Evolutionary conservation across 2,329 filamentous ascomycete genomes (phyloP), one percentile per base, ranked within the genome.

Genomic region (Phialophora tarda): DNA sequence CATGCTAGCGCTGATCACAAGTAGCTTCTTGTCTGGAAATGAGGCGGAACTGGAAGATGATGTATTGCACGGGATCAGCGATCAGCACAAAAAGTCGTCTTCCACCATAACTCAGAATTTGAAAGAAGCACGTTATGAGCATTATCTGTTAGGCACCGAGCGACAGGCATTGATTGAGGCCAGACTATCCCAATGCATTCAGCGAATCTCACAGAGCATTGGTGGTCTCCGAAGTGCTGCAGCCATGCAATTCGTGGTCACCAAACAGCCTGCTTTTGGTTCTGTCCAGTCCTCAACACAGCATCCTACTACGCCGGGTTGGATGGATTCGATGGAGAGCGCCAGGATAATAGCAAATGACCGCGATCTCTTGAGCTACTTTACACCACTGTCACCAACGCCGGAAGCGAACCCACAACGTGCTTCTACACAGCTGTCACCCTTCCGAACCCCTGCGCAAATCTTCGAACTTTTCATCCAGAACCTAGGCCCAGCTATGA

Each of bases 401-500:
- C 66, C 47, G n/a, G 21, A 3, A 23, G 26, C 88, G 4, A 90
- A 91, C 60, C 84, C 89, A 66, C 89, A 90, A 11, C 59, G 21
- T 28, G 17, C 10, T 41, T 41, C 63, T 14, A 48, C 59, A 41
- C 21, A 59, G 11, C 30, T n/a, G 17, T 6, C 23, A 38, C 32
- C 59, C 6, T 85, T 87, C 65, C 83, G 82, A 44, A 85, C 87
- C 1, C 88, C 93, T 0, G 87, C 90, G 0, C 92, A 97, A 65
- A 96, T 98, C 71, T 98, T 98, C 75, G 88, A 92, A 11, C 84
- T 93, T 4, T 99, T 98, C 77, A 97, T 99, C 66, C 83, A 86
- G 23, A 88, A 95, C 71, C 82, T 99, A 24, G 95, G 95, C 0
- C 95, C 95, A 1, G 95, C 94, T 0, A 96, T 97, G 88, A 96